These are phyloP conservation scores for Plantago lanceolata DNA, from an alignment of 305 asterid genomes.

Conservation along the genomic window DNA sequence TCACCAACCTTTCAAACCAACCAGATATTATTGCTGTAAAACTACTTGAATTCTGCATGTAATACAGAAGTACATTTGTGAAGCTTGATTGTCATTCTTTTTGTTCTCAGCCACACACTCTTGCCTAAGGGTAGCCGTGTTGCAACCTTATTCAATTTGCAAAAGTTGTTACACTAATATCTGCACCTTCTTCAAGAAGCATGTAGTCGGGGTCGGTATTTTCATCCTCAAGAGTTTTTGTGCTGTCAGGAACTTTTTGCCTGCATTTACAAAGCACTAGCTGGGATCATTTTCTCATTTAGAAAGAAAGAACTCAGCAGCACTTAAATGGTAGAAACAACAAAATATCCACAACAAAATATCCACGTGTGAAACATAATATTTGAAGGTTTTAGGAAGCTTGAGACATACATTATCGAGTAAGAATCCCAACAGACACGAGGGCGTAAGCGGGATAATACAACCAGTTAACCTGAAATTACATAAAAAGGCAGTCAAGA, in stretches of 20 bases:
- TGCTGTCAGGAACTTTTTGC: neutral
- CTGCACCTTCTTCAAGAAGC: neutral
- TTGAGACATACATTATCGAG: constrained; percentile 41
- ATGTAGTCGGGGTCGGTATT: neutral
- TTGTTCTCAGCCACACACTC: neutral
- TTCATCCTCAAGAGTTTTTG: neutral
- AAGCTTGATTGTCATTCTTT: neutral
- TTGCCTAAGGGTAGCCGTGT: neutral
- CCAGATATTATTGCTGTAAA: neutral
- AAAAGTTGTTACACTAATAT: neutral
- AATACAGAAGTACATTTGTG: neutral
- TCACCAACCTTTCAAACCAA: too few relatives aligned
- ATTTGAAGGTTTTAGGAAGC: neutral
- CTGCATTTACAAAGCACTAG: neutral
- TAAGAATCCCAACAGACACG: constrained; percentile 56
- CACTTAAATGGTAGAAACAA: too few relatives aligned
- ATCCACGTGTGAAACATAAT: neutral
- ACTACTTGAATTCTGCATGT: neutral
- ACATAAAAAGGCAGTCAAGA: neutral
- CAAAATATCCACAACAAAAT: too few relatives aligned
- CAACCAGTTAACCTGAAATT: constrained; percentile 68
- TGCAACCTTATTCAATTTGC: neutral
- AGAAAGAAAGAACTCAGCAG: too few relatives aligned
- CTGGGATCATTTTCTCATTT: neutral
- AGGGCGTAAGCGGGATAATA: constrained; percentile 53